Evolutionary conservation across 2,329 filamentous ascomycete genomes (phyloP), one percentile per base, ranked within the genome.

Genomic region (Stagonosporopsis tanaceti): DNA sequence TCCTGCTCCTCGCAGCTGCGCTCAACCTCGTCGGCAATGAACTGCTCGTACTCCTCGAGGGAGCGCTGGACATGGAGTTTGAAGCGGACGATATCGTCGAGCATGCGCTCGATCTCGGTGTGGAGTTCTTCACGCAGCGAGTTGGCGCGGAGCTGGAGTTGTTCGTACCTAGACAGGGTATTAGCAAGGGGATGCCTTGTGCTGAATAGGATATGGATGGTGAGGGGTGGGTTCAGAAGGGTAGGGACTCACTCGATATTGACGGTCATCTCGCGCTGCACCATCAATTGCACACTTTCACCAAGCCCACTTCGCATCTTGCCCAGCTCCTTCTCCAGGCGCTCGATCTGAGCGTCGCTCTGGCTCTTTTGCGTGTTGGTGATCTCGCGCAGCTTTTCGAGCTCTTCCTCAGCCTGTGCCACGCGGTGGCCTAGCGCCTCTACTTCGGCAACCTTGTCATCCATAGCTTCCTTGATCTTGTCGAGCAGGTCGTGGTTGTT

Each of bases 1-100:
- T 81, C 80, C 60, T 85, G 70, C 68, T 84, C 84, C 62, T 79
- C 77, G 68, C 80, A 84, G 68, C 84, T 82, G 40, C 70, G 71
- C 79, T 96, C 92, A n/a, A 97, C 88, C 79, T 98, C 94, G 64
- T 96, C 91, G 2, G 91, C 89, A 6, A 97, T 92, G 73, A 97
- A 97, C 53, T 89, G 88, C 78, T 99, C 95, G 76, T 97, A 98
- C 71, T 95, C 92, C 74, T 97, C 94, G 51, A 99, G 81, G 57
- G 88, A 89, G 79, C 93, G 93, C 77, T 99, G 95, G 48, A 99
- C 84, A 72, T 98, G 93, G 63, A 99, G 91, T 80, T 99, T 99
- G 86, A 99, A 98, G 72, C 96, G 93, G 80, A 98, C 96, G 61
- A 97, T 90, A 73, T 98, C 93, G 79, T 97, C 96, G 59, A 99